Conservation (phyloP, 352 stramenopile genomes). For the Globisporangium yorkense region DNA sequence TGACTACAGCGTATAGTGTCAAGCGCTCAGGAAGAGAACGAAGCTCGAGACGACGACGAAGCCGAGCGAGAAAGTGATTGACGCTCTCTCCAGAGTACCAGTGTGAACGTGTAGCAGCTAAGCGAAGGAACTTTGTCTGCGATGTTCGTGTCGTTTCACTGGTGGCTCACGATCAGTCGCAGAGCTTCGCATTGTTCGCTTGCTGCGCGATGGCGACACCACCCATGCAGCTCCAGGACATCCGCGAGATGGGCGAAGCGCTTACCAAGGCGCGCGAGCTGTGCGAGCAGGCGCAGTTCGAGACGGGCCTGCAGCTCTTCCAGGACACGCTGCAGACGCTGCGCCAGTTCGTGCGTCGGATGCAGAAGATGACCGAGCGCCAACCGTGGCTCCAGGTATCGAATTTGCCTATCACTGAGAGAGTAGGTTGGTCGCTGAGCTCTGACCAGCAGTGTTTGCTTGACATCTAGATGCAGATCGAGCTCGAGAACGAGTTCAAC, state of each 20-base stretch:
- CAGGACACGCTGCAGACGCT: conserved; percentile 50
- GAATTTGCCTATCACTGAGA: neutral
- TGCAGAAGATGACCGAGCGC: conserved; percentile 70
- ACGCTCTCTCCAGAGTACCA: neutral
- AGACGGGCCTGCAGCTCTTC: conserved; percentile 55
- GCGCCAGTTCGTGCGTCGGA: conserved; percentile 54
- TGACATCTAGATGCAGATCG: conserved; percentile 58
- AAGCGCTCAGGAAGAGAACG: neutral
- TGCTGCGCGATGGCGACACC: conserved; percentile 14
- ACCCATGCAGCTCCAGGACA: conserved; percentile 53
- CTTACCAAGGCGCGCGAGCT: conserved; percentile 53
- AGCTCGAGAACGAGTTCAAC: conserved; percentile 75
- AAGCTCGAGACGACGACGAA: neutral
- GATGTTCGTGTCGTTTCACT: neutral
- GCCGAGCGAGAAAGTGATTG: neutral
- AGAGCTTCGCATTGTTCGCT: neutral
- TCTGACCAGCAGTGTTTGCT: neutral
- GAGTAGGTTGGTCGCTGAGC: neutral
- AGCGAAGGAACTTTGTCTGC: conserved; percentile 1
- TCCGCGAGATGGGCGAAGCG: conserved; percentile 61
- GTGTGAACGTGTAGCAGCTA: too few species aligned
- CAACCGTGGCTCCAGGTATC: conserved; percentile 72
- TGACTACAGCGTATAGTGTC: neutral
- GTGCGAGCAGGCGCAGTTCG: conserved; percentile 58
- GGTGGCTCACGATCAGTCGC: neutral